Base-by-base conservation (phyloP, 2,329 filamentous ascomycete species). In the Ophiostoma tasmaniense region DNA sequence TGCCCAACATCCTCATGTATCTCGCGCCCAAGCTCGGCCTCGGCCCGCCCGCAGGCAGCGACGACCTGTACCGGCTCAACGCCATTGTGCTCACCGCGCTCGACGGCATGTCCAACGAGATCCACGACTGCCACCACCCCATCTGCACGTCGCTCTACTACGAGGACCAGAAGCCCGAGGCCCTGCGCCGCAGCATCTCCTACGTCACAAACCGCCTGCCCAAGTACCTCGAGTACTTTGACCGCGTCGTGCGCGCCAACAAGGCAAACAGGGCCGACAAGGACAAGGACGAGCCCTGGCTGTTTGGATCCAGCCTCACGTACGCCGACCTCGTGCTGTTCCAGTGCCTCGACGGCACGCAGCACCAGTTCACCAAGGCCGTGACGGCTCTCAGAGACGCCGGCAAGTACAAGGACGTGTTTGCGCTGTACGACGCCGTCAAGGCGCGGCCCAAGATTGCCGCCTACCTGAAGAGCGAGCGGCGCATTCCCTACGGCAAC, bases 121-220 rank as follows among this genome's bases (percentile, higher is more conserved):
- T 86, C 0, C 91, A 93, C 75, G 89, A 93, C 73, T 87, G 86
- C 33, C 91, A 94, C 76, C 91, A 94, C 74, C 91, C 91, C 0
- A 80, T 92, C 67, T 82, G 85, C 1, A 75, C 79, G 0, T 75
- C 77, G 1, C 75, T 84, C 4, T 90, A 88, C 76, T 94, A 93
- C 74, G 89, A 92, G 74, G 89, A 93, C 33, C 91, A 94, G 78
- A 91, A 89, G 76, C 79, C 82, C 0, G 90, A 91, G 76, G 82
- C 87, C 20, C 78, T 87, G 74, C 81, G 81, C 70, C 84, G 82
- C 71, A 82, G 85, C 10, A 79, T 79, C 59, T 82, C 87, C 68
- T 92, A 88, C 70, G 79, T 87, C 10, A 78, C 83, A 68, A 83
- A 80, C 61, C 81, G 91, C 1, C 80, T 93, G 39, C 90, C 90